phyloP scores from a whole-genome alignment of 73 alveolate species.

The Stentor coeruleus region DNA sequence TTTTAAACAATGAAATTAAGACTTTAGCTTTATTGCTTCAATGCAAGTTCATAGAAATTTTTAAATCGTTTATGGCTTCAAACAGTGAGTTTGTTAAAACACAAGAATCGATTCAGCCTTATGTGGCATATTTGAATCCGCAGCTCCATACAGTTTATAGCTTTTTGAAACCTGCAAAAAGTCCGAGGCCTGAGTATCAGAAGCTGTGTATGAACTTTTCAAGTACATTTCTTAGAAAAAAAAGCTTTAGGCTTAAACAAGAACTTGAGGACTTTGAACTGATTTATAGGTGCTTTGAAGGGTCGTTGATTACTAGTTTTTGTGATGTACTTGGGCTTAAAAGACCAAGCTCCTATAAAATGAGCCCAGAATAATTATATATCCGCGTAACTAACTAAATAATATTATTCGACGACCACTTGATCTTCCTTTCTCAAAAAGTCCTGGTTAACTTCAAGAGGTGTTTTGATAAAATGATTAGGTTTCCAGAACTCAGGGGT shows the following conservation, averaged over 20 bases:
- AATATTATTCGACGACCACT: constrained; percentile 31
- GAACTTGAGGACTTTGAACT: background rate
- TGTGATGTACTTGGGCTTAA: too few species aligned
- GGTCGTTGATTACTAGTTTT: background rate
- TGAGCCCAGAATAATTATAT: too few species aligned
- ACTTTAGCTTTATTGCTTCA: background rate
- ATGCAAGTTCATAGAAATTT: background rate
- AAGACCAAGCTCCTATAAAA: too few species aligned
- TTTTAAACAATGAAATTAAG: background rate
- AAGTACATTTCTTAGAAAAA: background rate
- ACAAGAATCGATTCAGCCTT: background rate
- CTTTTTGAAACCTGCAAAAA: background rate
- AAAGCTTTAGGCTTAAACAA: background rate
- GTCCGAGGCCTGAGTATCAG: background rate
- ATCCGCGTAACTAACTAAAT: too few species aligned
- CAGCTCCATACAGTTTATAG: background rate
- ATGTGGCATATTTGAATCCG: background rate
- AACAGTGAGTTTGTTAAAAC: background rate
- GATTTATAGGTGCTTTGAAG: background rate
- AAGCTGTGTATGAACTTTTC: background rate
- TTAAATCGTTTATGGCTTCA: background rate
- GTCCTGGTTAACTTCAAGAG: constrained; percentile 81
- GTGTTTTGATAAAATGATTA: constrained; percentile 66
- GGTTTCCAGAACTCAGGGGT: constrained; percentile 99
- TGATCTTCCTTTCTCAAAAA: constrained; percentile 50